A percentile compares a stretch with the other conserved stretches of the same genome.
These are phyloP conservation scores for Xylaria flabelliformis DNA, from an alignment of 495 filamentous ascomycete species.

Conservation along the genomic window DNA sequence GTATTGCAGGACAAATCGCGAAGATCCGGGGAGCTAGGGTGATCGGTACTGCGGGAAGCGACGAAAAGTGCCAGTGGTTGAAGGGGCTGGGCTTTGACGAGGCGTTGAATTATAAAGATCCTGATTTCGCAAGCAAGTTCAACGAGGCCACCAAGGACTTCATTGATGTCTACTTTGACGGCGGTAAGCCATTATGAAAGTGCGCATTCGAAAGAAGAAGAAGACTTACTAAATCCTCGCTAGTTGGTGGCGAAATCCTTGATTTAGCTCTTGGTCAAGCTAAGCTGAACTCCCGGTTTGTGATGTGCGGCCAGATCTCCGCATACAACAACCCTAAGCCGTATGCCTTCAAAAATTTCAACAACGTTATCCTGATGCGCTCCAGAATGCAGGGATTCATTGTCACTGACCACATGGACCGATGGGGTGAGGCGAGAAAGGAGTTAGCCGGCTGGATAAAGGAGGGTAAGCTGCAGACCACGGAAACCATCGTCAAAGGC, in stretches of 20 bases:
- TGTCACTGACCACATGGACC: slow-evolving; percentile 70
- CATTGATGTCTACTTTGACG: slow-evolving; percentile 86
- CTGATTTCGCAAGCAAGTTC: slow-evolving; percentile 67
- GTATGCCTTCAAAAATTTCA: slow-evolving; percentile 43
- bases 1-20: slow-evolving; percentile 73
- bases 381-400: slow-evolving; percentile 64
- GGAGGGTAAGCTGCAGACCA: slow-evolving; percentile 73
- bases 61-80: slow-evolving; percentile 68
- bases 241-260: slow-evolving; percentile 41
- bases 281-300: slow-evolving; percentile 62
- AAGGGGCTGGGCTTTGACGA: slow-evolving; percentile 65
- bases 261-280: slow-evolving; percentile 46
- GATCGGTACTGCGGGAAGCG: slow-evolving; percentile 68
- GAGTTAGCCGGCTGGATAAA: slow-evolving; percentile 57
- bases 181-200: slow-evolving; percentile 74
- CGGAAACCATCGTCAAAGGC: slow-evolving; percentile 53
- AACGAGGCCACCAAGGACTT: slow-evolving; percentile 70
- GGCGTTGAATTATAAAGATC: slow-evolving; percentile 64
- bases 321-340: slow-evolving; percentile 17
- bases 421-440: slow-evolving; percentile 47
- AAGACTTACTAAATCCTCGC: neutral
- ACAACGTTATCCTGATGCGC: slow-evolving; percentile 72
- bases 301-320: slow-evolving; percentile 58
- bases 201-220: slow-evolving; percentile 54
- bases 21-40: slow-evolving; percentile 67